These are phyloP conservation scores for Phytophthora brassicae DNA, from an alignment of 352 stramenopile species.

Conservation along the genomic window DNA sequence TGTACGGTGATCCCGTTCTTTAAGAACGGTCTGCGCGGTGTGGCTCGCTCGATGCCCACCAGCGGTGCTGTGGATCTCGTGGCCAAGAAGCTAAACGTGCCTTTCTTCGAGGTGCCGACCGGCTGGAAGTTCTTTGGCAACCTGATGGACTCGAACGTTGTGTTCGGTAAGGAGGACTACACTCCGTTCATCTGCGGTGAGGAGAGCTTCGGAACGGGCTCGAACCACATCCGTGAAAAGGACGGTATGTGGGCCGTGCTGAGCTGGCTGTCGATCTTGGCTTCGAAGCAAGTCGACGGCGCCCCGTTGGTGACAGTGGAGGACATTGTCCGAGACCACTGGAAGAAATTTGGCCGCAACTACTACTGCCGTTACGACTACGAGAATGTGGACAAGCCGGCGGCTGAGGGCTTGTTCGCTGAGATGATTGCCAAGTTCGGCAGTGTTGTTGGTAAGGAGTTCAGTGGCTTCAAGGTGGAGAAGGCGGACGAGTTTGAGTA, in stretches of 20 bases:
- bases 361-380: constrained; percentile 99
- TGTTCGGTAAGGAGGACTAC: constrained; percentile 96
- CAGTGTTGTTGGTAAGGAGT: constrained; percentile 58
- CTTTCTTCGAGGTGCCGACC: constrained; percentile 97
- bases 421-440: constrained; percentile 70
- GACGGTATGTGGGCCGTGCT: constrained; percentile 99
- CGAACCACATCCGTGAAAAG: constrained; percentile 99
- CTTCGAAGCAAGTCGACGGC: constrained; percentile 82
- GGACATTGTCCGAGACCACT: constrained; percentile 96
- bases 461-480: constrained; percentile 82
- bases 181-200: constrained; percentile 99
- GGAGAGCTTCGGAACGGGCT: constrained; percentile 98
- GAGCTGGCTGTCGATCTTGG: constrained; percentile 98
- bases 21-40: constrained; percentile 91
- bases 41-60: constrained; percentile 98
- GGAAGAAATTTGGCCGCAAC: constrained; percentile 97
- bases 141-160: constrained; percentile 97
- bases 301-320: constrained; percentile 94
- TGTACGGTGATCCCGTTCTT: constrained; percentile 97
- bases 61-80: constrained; percentile 97
- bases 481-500: constrained; percentile 98
- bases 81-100: constrained; percentile 93
- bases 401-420: constrained; percentile 74
- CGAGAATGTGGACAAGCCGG: constrained; percentile 95
- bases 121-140: constrained; percentile 99